Evolutionary conservation across 768 basidiomycete genomes (phyloP).

Genomic region (Auricularia sp.): DNA sequence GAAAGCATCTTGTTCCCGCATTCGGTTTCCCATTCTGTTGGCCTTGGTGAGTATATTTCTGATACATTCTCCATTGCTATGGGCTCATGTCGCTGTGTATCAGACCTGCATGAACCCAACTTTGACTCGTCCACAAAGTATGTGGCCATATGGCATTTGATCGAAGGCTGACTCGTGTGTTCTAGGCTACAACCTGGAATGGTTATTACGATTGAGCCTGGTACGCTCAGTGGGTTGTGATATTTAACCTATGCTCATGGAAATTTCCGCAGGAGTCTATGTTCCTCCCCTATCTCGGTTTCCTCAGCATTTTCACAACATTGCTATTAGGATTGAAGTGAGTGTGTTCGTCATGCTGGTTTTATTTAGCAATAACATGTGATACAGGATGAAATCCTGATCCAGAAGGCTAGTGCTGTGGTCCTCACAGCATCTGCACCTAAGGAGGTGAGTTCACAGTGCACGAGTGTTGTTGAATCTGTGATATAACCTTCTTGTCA

Average conservation of each 20-base stretch:
- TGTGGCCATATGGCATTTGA: slow-evolving; percentile 16
- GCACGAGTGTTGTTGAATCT: too few species aligned
- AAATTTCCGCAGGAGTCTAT: slow-evolving; percentile 38
- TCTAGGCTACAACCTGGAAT: slow-evolving; percentile 68
- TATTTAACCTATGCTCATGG: too few species aligned
- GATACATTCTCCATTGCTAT: slow-evolving; percentile 6
- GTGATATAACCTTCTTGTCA: too few species aligned
- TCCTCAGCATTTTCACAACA: slow-evolving; percentile 81
- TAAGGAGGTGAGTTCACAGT: slow-evolving; percentile 53
- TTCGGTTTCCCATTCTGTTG: slow-evolving; percentile 84
- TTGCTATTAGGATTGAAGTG: slow-evolving; percentile 89
- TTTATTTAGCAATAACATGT: not conserved
- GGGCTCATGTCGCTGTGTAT: not conserved
- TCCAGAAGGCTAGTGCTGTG: slow-evolving; percentile 49
- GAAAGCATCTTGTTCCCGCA: slow-evolving; percentile 80
- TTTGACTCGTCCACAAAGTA: slow-evolving; percentile 47
- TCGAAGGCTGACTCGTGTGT: not conserved
- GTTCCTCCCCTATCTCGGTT: slow-evolving; percentile 73
- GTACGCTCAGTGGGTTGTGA: slow-evolving; percentile 20
- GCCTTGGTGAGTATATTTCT: slow-evolving; percentile 50
- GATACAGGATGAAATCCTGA: slow-evolving; percentile 58
- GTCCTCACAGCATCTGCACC: slow-evolving; percentile 67
- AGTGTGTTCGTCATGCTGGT: slow-evolving; percentile 7
- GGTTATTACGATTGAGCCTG: slow-evolving; percentile 89
- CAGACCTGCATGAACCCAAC: slow-evolving; percentile 85